Percentiles rank a stretch among this genome's conserved stretches.
phyloP scores from a whole-genome alignment of 1,284 basidiomycete species.

The Sanghuangporus sanghuang region DNA sequence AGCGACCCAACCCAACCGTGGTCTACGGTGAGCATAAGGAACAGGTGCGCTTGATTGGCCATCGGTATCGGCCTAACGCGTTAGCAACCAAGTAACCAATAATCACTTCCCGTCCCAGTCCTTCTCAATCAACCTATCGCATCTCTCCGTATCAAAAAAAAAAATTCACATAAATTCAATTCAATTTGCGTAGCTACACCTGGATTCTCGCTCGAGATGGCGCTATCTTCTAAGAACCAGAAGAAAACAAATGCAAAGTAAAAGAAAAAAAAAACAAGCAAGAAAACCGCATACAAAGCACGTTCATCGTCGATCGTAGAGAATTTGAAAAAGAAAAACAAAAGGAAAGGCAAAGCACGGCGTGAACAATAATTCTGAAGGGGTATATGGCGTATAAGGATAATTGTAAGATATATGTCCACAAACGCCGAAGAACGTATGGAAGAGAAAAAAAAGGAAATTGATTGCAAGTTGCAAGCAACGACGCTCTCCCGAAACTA shows the following conservation, averaged over 20 bases:
- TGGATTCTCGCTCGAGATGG: background rate
- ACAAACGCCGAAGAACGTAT: constrained; percentile 4
- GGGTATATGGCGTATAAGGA: constrained; percentile 15
- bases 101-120: background rate
- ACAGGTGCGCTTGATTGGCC: constrained; percentile 3
- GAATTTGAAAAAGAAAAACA: background rate
- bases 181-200: background rate
- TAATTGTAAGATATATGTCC: constrained; percentile 9
- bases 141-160: too few species aligned
- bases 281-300: background rate
- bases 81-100: background rate
- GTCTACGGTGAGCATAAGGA: background rate
- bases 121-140: background rate
- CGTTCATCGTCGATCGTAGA: background rate
- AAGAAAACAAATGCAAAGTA: background rate
- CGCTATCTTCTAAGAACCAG: background rate
- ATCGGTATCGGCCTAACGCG: background rate
- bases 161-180: background rate
- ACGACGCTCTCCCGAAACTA: background rate
- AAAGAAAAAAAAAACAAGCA: background rate
- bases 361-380: background rate
- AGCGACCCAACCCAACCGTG: background rate
- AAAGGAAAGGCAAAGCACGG: background rate
- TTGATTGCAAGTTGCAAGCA: background rate
- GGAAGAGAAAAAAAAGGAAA: background rate